phyloP scores from a whole-genome alignment of 78 protist species.

The Dictyostelium capitatum region DNA sequence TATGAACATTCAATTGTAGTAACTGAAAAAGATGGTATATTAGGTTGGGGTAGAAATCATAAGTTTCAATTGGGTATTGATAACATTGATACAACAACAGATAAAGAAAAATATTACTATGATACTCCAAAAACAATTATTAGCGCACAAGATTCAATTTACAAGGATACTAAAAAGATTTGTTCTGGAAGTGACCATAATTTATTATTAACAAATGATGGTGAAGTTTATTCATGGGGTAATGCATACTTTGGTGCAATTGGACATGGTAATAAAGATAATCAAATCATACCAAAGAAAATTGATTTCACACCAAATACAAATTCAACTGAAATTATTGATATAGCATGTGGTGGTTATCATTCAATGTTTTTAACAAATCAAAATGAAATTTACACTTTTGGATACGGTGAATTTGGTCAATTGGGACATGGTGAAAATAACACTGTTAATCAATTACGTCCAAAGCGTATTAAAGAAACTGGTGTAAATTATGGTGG shows the following conservation, averaged over 20 bases:
- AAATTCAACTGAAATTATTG: not conserved
- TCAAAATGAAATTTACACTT: conserved; percentile 24
- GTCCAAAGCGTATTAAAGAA: not conserved
- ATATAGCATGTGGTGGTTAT: conserved; percentile 35
- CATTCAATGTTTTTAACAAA: conserved; percentile 14
- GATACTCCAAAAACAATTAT: not conserved
- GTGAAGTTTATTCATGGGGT: conserved; percentile 7
- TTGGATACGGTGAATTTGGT: conserved; percentile 31
- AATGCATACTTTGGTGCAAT: conserved; percentile 26
- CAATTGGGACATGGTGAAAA: conserved; percentile 47
- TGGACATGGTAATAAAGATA: conserved; percentile 21
- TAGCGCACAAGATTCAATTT: conserved; percentile 4
- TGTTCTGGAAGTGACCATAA: conserved; percentile 47
- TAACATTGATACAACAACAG: not conserved
- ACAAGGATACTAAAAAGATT: not conserved
- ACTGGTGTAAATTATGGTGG: not conserved
- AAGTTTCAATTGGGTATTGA: conserved; percentile 56
- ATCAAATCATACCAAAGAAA: not conserved
- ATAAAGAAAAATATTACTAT: not conserved
- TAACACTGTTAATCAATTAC: not conserved
- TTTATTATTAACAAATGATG: conserved; percentile 16
- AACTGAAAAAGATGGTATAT: conserved; percentile 29
- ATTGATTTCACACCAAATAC: not conserved
- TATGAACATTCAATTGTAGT: conserved; percentile 52
- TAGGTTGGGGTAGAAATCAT: conserved; percentile 48